These are phyloP conservation scores for Pleurotus ostreatus DNA, from an alignment of 768 basidiomycete species.

Conservation along the genomic window DNA sequence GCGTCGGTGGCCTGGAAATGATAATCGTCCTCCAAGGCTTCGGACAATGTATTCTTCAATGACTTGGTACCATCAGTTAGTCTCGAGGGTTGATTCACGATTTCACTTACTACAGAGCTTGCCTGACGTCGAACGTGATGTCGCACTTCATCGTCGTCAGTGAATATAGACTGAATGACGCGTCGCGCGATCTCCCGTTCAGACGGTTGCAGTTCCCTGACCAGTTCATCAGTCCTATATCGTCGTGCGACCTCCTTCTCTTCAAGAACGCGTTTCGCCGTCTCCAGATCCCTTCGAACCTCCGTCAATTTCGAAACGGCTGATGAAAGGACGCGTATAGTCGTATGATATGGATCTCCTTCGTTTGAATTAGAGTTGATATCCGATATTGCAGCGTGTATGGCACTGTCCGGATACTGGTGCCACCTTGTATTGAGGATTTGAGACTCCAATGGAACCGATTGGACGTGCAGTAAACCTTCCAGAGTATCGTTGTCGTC, in stretches of 20 bases:
- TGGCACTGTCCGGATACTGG: constrained; percentile 69
- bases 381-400: constrained; percentile 57
- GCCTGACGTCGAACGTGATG: constrained; percentile 52
- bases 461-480: constrained; percentile 18
- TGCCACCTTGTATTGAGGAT: constrained; percentile 75
- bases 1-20: constrained; percentile 25
- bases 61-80: constrained; percentile 29
- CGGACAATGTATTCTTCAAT: constrained; percentile 47
- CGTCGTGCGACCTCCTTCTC: constrained; percentile 58
- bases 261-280: constrained; percentile 41
- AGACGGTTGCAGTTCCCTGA: constrained; percentile 53
- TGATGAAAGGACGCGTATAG: constrained; percentile 66
- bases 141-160: constrained; percentile 40
- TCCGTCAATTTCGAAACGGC: constrained; percentile 57
- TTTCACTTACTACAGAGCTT: constrained; percentile 52
- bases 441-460: constrained; percentile 30
- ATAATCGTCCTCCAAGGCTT: constrained; percentile 51
- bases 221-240: constrained; percentile 47
- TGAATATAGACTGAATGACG: constrained; percentile 65
- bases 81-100: neutral
- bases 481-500: neutral
- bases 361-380: constrained; percentile 29
- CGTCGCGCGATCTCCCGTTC: constrained; percentile 67
- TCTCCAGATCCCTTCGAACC: constrained; percentile 61
- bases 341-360: constrained; percentile 52